Evolutionary conservation across 176 grass and related monocot species (phyloP), one percentile per base, ranked within the genome.

Genomic region (Areca catechu): DNA sequence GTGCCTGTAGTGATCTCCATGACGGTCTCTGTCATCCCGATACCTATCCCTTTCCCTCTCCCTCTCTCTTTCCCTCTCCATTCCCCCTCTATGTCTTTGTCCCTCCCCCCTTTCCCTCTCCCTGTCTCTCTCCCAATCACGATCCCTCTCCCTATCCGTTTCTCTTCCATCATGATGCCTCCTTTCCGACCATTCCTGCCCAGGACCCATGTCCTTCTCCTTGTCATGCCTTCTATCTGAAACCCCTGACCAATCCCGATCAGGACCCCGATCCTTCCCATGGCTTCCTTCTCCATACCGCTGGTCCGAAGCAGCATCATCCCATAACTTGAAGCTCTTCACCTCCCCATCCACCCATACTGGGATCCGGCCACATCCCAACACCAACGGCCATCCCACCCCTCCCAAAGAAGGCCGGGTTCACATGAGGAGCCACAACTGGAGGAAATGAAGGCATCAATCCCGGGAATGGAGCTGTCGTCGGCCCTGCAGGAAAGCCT

Each of bases 281-380:
- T 81, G 77, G 68, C 74, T 84, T 20, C 62, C 84, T 65, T 80
- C 79, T 4, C 74, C 79, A 66, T 88, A 79, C 57, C 88, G 84
- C n/a, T 95, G 89, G 50, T 89, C 84, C 59, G 84, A 95, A 14
- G 74, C 89, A 16, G 81, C 81, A 74, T 89, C 89, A 67, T 85
- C 89, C 20, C 89, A 54, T 95, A 95, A 72, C 75, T 95, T 27
- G 80, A 79, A 48, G 89, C 34, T 89, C 84, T 68, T 84, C 89
- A 24, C 78, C 84, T 50, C 77, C 89, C 84, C 89, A 89, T 18
- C 77, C 71, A 10, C 81, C 81, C 80, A 95, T 88, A 60, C 24
- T 85, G 1, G 84, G 84, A 16, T 95, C 89, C 3, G 80, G 71
- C 84, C 89, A 95, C 89, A 95, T 95, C 15, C 81, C 86, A 62